Base-by-base conservation (phyloP, 768 basidiomycete species). In the Gautieria morchelliformis region DNA sequence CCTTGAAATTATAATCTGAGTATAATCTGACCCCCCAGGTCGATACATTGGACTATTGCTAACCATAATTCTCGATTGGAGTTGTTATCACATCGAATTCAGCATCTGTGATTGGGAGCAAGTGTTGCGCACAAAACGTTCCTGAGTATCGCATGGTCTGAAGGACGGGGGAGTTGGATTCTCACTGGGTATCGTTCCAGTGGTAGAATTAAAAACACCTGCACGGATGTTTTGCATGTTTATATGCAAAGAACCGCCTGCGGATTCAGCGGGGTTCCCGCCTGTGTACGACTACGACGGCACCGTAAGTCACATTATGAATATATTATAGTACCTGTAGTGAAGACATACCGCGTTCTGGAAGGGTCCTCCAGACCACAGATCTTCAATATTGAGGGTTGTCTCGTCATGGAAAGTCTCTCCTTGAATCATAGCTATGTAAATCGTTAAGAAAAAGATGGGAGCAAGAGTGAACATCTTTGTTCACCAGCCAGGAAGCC, bases 301-400 rank as follows among this genome's bases (percentile, higher is more conserved):
- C 46, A 10, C 37, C 20, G 37, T 14, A 58, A 32, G 37, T 37
- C 17, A 9, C 14, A 9, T 35, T 33, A 17, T 32, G 2, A 19
- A 17, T 14, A 24, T 20, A 54, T 11, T 14, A 17, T 24, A 30
- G 32, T 8, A n/a, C 11, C 30, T 33, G 27, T 20, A 4, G n/a
- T 17, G n/a, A 41, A 32, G 12, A 30, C 75, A 32, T 64, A 86
- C 85, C 10, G 78, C 75, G 63, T 85, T 80, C 48, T 79, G 74
- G 60, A 85, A 85, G 8, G 85, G 83, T 4, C 87, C 87, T 19
- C 87, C 87, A 19, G 81, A 76, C 87, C 87, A 89, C 9, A 89
- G 70, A 14, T 83, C 82, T 64, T 89, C 87, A 47, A 89, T 83
- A 64, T 89, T 89, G 27, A 89, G 70, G 60, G 84, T 84, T 10